Conservation (phyloP, 2,329 filamentous ascomycete species). For the Rhexocercosporidium sp. region DNA sequence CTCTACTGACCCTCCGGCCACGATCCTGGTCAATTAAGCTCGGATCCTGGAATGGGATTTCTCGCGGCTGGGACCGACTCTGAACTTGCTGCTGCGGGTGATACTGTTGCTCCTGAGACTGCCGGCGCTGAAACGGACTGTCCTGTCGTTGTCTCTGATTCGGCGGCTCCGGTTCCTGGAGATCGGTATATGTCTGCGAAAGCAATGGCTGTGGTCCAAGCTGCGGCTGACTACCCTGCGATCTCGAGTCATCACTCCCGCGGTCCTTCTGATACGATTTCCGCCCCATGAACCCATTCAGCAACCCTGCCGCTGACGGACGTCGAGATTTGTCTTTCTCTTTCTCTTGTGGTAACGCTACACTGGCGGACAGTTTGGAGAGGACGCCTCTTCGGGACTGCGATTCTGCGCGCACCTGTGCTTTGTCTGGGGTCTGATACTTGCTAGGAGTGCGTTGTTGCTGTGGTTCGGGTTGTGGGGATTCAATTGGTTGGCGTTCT, state of each 20-base stretch:
- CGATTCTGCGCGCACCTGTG: constrained; percentile 18
- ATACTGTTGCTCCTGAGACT: constrained; percentile 6
- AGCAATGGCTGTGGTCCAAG: constrained; percentile 17
- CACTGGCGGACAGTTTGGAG: constrained; percentile 15
- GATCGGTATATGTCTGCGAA: constrained; percentile 36
- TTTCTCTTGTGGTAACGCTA: constrained; percentile 18
- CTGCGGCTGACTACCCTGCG: constrained; percentile 26
- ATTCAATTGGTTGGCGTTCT: constrained; percentile 28
- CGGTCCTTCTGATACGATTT: constrained; percentile 29
- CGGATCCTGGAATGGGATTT: constrained; percentile 19
- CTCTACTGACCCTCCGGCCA: constrained; percentile 30
- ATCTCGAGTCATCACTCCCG: constrained; percentile 32
- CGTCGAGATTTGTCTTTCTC: constrained; percentile 28
- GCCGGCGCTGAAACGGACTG: background rate
- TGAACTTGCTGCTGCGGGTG: constrained; percentile 14
- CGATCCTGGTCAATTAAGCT: constrained; percentile 24
- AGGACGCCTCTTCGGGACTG: constrained; percentile 23
- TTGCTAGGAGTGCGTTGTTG: constrained; percentile 4
- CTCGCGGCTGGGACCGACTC: constrained; percentile 8
- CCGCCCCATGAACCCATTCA: constrained; percentile 36
- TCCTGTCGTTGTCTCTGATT: background rate
- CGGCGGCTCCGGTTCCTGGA: constrained; percentile 28
- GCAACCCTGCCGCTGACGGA: constrained; percentile 35
- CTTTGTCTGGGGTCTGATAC: constrained; percentile 6
- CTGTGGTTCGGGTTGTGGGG: constrained; percentile 12